Evolutionary conservation across 2,329 filamentous ascomycete species (phyloP), one percentile per base, ranked within the genome.

Genomic region (Mycosphaerella arachidis): DNA sequence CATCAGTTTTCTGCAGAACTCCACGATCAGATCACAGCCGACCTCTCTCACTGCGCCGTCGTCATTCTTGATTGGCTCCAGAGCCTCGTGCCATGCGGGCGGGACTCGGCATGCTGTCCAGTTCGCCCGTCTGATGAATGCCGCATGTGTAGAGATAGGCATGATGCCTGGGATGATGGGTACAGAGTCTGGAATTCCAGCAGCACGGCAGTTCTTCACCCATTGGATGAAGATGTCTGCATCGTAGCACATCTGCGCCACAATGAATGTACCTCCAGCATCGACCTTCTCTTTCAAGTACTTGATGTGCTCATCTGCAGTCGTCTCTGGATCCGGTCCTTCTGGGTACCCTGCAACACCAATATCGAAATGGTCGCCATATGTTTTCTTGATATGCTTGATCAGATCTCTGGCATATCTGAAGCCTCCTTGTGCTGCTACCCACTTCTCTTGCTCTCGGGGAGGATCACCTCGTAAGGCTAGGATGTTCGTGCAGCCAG

Each of bases 221-320:
- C 94, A 99, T 56, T 87, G 84, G 56, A 97, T 77, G 77, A 99
- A 99, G 73, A 94, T 93, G 71, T 99, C 93, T 53, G 86, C 92
- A 71, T 99, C 93, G 80, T 99, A 99, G 78, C 97, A 97, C 94
- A 99, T 99, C 78, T 99, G 94, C 0, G 94, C 97, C 56, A 99
- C 90, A 65, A 99, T 90, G 74, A 97, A 99, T 6, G 89, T 88
- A 63, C 89, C 92, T 55, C 94, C 94, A 60, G 91, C 90, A 73
- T 99, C 94, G 35, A 97, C 88, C 80, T 99, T 99, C 76, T 97
- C 90, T 79, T 97, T 97, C 71, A 99, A 78, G 74, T 97, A 94
- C 65, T 94, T 88, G 64, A 99, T 85, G 70, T 99, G 82, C 61
- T 85, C 77, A 51, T 96, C 92, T 56, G 91, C 88, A 70, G 96